Percentiles rank a stretch among this genome's conserved stretches.
These are phyloP conservation scores for Solanum ossicruentum DNA, from an alignment of 257 asterid species.

Conservation along the genomic window DNA sequence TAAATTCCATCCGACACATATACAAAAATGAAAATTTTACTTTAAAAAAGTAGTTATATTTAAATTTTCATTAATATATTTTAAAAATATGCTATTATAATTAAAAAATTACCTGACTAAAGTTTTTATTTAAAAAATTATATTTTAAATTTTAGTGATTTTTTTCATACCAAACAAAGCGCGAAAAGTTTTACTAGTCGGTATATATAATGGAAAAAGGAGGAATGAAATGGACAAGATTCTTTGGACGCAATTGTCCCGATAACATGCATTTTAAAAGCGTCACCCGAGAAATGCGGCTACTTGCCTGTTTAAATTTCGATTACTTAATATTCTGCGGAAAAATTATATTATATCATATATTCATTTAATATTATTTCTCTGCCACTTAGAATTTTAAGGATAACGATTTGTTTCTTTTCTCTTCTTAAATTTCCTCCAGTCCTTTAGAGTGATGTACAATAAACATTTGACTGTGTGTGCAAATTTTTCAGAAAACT, in stretches of 20 bases:
- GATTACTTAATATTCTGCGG: background rate
- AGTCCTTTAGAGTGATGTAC: background rate
- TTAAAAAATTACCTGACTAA: too few species aligned
- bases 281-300: conserved; percentile 43
- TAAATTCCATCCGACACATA: too few species aligned
- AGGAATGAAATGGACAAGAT: background rate
- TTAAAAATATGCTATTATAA: too few species aligned
- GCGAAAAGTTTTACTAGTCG: too few species aligned
- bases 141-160: too few species aligned
- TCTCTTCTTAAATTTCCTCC: background rate
- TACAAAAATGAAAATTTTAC: too few species aligned
- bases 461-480: background rate
- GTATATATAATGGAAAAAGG: background rate
- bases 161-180: too few species aligned
- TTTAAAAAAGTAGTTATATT: too few species aligned
- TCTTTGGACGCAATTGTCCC: conserved; percentile 2
- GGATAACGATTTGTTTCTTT: background rate
- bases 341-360: background rate
- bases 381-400: conserved; percentile 5
- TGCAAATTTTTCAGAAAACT: too few species aligned
- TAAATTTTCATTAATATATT: too few species aligned
- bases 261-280: background rate
- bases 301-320: conserved; percentile 19
- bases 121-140: too few species aligned
- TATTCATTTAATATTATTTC: conserved; percentile 14